A percentile compares a stretch with the other conserved stretches of the same genome.
Evolutionary conservation across 2,329 filamentous ascomycete species (phyloP).

Genomic region (Alternaria atra): DNA sequence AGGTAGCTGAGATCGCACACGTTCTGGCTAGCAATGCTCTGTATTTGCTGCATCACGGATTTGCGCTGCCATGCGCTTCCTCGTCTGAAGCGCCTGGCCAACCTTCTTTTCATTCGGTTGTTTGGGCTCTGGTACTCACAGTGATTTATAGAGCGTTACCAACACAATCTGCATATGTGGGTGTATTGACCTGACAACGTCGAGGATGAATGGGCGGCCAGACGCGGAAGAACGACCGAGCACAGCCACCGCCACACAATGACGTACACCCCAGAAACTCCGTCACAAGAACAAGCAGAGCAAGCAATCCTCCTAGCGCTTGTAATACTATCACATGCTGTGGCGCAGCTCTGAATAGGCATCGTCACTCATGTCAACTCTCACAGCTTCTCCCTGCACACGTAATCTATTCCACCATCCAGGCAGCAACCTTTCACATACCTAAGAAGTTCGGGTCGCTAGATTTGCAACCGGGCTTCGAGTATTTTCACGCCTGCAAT

Average conservation of each 20-base stretch:
- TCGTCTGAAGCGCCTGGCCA: neutral
- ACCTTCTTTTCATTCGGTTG: neutral
- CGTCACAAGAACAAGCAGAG: constrained; percentile 12
- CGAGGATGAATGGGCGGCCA: neutral
- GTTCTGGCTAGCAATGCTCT: neutral
- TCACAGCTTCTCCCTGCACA: constrained; percentile 17
- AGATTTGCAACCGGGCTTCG: neutral
- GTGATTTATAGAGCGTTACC: neutral
- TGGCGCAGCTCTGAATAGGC: constrained; percentile 30
- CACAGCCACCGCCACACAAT: constrained; percentile 24
- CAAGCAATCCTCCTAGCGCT: constrained; percentile 3
- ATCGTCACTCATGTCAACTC: constrained; percentile 28
- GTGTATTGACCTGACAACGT: neutral
- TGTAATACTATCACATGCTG: constrained; percentile 34
- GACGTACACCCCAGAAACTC: constrained; percentile 12
- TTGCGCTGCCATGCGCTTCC: neutral
- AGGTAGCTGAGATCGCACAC: neutral
- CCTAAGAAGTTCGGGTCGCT: neutral
- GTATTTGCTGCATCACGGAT: neutral
- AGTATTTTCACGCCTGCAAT: neutral
- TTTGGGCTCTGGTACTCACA: neutral
- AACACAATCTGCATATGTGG: neutral
- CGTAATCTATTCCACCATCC: constrained; percentile 29
- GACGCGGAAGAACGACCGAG: neutral
- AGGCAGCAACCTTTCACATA: constrained; percentile 44